A percentile compares a stretch with the other conserved stretches of the same genome.
phyloP scores from a whole-genome alignment of 768 basidiomycete genomes.

The Kwoniella sp. region DNA sequence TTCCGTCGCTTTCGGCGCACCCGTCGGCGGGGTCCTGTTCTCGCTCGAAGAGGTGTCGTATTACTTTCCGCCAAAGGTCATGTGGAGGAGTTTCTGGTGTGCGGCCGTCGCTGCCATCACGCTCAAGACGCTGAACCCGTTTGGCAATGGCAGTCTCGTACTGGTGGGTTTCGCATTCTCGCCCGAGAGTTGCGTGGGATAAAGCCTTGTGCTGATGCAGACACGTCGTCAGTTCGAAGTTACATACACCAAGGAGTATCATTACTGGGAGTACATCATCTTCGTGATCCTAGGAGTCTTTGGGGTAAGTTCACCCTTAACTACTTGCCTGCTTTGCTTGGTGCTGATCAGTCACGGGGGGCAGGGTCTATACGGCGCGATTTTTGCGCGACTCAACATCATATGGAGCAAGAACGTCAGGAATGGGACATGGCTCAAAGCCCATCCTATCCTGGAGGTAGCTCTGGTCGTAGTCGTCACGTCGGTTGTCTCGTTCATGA shows the following conservation, averaged over 20 bases:
- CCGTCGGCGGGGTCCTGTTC: constrained; percentile 61
- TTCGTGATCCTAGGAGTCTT: constrained; percentile 84
- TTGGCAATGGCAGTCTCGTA: constrained; percentile 89
- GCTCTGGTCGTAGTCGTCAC: constrained; percentile 74
- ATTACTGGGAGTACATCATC: constrained; percentile 77
- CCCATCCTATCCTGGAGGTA: constrained; percentile 78
- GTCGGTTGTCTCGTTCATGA: constrained; percentile 72
- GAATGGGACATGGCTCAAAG: constrained; percentile 71
- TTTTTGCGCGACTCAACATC: constrained; percentile 74
- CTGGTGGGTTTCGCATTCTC: constrained; percentile 55
- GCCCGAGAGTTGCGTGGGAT: too few relatives aligned
- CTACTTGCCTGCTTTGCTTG: not conserved
- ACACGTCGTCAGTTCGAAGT: constrained; percentile 42
- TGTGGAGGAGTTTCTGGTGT: constrained; percentile 95
- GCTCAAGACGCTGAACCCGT: constrained; percentile 78
- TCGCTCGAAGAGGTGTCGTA: constrained; percentile 91
- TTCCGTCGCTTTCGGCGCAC: constrained; percentile 93
- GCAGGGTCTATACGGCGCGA: constrained; percentile 86
- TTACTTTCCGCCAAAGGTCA: constrained; percentile 89
- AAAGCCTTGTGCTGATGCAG: too few relatives aligned
- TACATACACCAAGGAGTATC: constrained; percentile 69
- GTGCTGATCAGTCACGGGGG: not conserved
- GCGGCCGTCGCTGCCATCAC: constrained; percentile 81
- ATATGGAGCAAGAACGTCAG: constrained; percentile 81
- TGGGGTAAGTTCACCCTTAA: constrained; percentile 59